A percentile compares a stretch with the other conserved stretches of the same genome.
Conservation (phyloP, 75 land plant genomes). For the Ceratopteris richardii region DNA sequence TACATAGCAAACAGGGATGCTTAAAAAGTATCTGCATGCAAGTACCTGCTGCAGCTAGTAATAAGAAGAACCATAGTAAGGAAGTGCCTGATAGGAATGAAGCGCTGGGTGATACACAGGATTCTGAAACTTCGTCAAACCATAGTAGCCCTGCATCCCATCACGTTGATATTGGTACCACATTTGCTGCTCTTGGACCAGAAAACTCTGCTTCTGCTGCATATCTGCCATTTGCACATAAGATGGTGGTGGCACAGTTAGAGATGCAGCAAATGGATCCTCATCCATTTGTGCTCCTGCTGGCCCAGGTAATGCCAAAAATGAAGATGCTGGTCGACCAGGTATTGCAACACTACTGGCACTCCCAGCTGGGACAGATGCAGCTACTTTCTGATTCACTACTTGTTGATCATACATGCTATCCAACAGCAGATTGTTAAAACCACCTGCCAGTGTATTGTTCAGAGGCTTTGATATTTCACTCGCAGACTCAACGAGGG, state of each 20-base stretch:
- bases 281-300: constrained; percentile 33
- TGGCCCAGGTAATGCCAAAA: constrained; percentile 81
- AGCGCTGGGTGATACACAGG: too few relatives aligned
- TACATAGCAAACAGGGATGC: too few relatives aligned
- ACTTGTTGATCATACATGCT: constrained; percentile 78
- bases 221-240: constrained; percentile 90
- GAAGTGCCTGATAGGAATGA: too few relatives aligned
- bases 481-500: constrained; percentile 70
- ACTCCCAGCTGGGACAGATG: constrained; percentile 47
- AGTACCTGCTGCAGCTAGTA: too few relatives aligned
- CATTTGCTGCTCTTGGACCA: constrained; percentile 67
- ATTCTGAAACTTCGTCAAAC: too few relatives aligned
- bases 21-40: too few relatives aligned
- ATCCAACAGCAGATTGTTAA: constrained; percentile 62
- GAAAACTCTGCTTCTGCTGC: constrained; percentile 66
- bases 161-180: constrained; percentile 88
- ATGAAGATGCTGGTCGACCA: constrained; percentile 20
- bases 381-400: constrained; percentile 42
- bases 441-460: constrained; percentile 61
- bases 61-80: too few relatives aligned
- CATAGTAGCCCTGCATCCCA: too few relatives aligned
- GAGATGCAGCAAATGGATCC: constrained; percentile 86
- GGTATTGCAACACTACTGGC: constrained; percentile 87
- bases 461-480: constrained; percentile 61
- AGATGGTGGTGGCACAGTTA: constrained; percentile 64